phyloP scores from a whole-genome alignment of 164 flowering plant species.

The Tinospora cordifolia region DNA sequence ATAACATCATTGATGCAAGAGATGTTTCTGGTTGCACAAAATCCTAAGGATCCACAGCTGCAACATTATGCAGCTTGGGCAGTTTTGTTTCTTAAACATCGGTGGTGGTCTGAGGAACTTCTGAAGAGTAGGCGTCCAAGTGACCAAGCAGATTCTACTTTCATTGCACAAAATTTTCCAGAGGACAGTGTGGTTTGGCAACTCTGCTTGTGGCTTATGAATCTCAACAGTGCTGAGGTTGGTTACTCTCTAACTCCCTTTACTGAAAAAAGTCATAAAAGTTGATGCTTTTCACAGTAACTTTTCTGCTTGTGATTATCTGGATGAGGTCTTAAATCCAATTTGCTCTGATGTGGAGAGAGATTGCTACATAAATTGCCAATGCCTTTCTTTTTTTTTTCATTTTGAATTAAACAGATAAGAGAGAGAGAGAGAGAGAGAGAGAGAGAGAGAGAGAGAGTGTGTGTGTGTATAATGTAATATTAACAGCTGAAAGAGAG shows the following conservation, averaged over 20 bases:
- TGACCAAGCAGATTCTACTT: constrained; percentile 23
- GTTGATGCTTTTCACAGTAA: no score
- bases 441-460: no score
- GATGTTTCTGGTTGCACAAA: constrained; percentile 76
- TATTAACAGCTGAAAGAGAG: no score
- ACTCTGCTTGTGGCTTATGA: constrained; percentile 62
- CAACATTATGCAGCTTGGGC: constrained; percentile 94
- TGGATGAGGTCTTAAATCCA: no score
- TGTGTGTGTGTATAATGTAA: no score
- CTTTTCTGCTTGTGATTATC: no score
- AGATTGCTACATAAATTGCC: no score
- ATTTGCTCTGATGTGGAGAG: no score
- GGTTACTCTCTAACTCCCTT: constrained; percentile 5
- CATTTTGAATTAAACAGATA: no score
- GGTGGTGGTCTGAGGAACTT: constrained; percentile 43
- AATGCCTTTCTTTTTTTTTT: no score
- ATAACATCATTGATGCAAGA: constrained; percentile 63
- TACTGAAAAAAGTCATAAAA: no score
- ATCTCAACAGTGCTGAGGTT: constrained; percentile 50
- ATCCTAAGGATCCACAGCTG: constrained; percentile 49
- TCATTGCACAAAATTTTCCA: constrained; percentile 42
- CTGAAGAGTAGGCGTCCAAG: constrained; percentile 16
- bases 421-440: no score
- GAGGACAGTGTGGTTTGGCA: constrained; percentile 64
- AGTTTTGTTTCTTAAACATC: constrained; percentile 65